A percentile compares a stretch with the other conserved stretches of the same genome.
Conservation (phyloP, 2,329 filamentous ascomycete genomes). For the Talaromyces sp. region DNA sequence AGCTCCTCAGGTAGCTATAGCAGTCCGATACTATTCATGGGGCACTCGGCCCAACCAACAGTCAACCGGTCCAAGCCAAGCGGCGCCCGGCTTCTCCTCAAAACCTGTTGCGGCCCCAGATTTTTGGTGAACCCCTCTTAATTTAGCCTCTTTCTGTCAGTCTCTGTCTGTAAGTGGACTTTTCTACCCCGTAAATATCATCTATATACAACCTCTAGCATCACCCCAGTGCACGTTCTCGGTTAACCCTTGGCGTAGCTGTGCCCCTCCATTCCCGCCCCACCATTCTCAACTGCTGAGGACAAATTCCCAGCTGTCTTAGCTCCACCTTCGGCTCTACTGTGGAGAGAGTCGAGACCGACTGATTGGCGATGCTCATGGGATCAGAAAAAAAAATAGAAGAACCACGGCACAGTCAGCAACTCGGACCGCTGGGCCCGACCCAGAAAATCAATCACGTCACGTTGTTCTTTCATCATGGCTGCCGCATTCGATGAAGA, state of each 20-base stretch:
- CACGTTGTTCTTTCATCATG: conserved; percentile 41
- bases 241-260: conserved; percentile 3
- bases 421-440: conserved; percentile 18
- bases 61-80: no score
- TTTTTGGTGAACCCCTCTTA: not conserved
- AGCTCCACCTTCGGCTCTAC: conserved; percentile 29
- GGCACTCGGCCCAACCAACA: not conserved
- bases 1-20: no score
- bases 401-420: conserved; percentile 27
- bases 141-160: not conserved
- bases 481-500: conserved; percentile 69
- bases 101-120: not conserved
- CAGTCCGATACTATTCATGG: no score
- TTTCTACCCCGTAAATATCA: not conserved
- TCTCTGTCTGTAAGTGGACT: not conserved
- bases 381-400: conserved; percentile 16
- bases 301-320: conserved; percentile 18
- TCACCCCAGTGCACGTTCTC: not conserved
- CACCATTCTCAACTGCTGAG: conserved; percentile 24
- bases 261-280: conserved; percentile 10
- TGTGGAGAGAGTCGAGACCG: conserved; percentile 30
- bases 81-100: no score
- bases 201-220: not conserved
- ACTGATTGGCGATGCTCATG: conserved; percentile 28
- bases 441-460: conserved; percentile 40